These are phyloP conservation scores for Tanacetum coccineum DNA, from an alignment of 129 eudicot species.

Conservation along the genomic window DNA sequence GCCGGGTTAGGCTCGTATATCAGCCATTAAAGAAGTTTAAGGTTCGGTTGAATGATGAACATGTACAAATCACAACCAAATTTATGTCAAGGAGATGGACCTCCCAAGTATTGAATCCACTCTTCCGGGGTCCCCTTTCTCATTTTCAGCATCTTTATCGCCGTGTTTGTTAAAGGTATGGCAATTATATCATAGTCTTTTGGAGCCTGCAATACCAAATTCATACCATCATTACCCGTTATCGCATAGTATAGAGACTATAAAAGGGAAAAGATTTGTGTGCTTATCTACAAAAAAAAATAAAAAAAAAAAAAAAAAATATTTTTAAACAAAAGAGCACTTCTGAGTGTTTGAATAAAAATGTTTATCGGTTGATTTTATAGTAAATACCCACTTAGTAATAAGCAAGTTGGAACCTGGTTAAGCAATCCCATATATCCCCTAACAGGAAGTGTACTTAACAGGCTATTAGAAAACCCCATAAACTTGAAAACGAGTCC, in stretches of 20 bases:
- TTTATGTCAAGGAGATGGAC: conserved; percentile 40
- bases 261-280: no score
- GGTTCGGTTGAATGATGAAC: conserved; percentile 9
- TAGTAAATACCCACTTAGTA: no score
- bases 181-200: conserved; percentile 83
- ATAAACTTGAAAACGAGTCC: not conserved
- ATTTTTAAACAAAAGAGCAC: no score
- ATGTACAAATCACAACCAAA: conserved; percentile 26
- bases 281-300: no score
- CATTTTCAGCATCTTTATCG: conserved; percentile 57
- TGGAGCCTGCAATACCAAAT: conserved; percentile 60
- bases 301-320: no score
- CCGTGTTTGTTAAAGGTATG: conserved; percentile 64
- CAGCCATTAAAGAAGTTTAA: conserved; percentile 1
- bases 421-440: no score
- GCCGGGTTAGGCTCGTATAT: not conserved
- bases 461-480: not conserved
- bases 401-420: no score
- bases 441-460: no score
- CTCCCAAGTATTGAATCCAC: conserved; percentile 78
- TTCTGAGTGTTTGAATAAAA: no score
- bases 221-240: conserved; percentile 5
- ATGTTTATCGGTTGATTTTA: no score
- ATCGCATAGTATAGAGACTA: no score
- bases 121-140: conserved; percentile 80